Conservation (phyloP, 306 rosid species). For the Luffa acutangula region DNA sequence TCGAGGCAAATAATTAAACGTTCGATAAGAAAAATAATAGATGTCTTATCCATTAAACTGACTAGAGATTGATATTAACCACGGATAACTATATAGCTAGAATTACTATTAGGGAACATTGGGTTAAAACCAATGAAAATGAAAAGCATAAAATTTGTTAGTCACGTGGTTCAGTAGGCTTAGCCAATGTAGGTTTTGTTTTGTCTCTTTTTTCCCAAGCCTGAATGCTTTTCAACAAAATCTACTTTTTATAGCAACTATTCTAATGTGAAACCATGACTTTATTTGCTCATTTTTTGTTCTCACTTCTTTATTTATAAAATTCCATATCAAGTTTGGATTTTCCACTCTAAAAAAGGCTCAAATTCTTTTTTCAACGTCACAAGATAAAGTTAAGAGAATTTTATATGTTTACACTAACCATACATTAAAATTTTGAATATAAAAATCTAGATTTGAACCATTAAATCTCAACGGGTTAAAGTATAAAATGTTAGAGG, state of each 20-base stretch:
- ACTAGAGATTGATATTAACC: too few species aligned
- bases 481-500: too few species aligned
- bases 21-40: too few species aligned
- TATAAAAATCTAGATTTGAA: too few species aligned
- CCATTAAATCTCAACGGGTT: too few species aligned
- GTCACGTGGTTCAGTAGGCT: neutral
- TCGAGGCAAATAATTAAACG: too few species aligned
- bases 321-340: neutral
- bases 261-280: conserved; percentile 1
- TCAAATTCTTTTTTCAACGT: neutral
- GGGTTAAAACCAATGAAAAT: too few species aligned
- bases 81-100: too few species aligned
- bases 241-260: neutral
- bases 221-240: neutral
- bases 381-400: neutral
- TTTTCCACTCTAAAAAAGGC: neutral
- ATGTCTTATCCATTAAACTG: too few species aligned
- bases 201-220: neutral
- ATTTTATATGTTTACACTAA: neutral
- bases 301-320: neutral
- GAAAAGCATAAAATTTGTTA: neutral
- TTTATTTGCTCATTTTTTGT: neutral
- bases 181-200: neutral
- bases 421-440: too few species aligned
- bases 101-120: too few species aligned